Conservation (phyloP, 2,329 filamentous ascomycete genomes). For the Fusarium denticulatum region DNA sequence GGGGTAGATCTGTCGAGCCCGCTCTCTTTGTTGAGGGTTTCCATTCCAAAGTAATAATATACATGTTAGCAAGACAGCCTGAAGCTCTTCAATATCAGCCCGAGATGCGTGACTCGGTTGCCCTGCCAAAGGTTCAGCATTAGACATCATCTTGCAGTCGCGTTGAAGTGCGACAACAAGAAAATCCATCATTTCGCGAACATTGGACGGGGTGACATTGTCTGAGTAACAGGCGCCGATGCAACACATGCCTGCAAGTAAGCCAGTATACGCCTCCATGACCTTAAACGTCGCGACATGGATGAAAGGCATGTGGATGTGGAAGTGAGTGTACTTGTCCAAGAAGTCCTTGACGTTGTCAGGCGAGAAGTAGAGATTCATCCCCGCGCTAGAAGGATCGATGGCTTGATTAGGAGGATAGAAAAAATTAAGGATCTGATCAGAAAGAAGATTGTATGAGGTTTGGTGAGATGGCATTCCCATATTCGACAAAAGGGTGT, state of each 20-base stretch:
- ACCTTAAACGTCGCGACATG: conserved; percentile 78
- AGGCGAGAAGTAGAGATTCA: conserved; percentile 71
- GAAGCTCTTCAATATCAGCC: conserved; percentile 71
- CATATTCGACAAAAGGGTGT: conserved; percentile 60
- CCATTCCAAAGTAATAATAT: conserved; percentile 76
- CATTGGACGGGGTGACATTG: conserved; percentile 65
- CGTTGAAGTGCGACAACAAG: conserved; percentile 67
- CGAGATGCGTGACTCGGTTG: conserved; percentile 43
- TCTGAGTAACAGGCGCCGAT: conserved; percentile 80
- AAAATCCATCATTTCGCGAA: conserved; percentile 74
- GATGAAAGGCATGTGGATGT: conserved; percentile 77
- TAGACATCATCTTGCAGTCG: conserved; percentile 60
- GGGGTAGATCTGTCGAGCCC: conserved; percentile 68
- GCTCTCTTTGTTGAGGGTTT: conserved; percentile 70
- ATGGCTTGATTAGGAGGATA: conserved; percentile 57
- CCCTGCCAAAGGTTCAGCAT: conserved; percentile 30
- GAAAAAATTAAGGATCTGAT: conserved; percentile 66
- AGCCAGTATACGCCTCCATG: conserved; percentile 70
- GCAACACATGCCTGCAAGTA: conserved; percentile 76
- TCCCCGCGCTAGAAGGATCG: conserved; percentile 65
- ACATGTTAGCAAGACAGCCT: conserved; percentile 71
- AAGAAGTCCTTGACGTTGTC: conserved; percentile 77
- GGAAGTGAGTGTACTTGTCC: conserved; percentile 76
- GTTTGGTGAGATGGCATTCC: conserved; percentile 59
- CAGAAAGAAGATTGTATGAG: conserved; percentile 64